These are phyloP conservation scores for Pseudogymnoascus sp. DNA, from an alignment of 2,329 filamentous ascomycete genomes.

Conservation along the genomic window DNA sequence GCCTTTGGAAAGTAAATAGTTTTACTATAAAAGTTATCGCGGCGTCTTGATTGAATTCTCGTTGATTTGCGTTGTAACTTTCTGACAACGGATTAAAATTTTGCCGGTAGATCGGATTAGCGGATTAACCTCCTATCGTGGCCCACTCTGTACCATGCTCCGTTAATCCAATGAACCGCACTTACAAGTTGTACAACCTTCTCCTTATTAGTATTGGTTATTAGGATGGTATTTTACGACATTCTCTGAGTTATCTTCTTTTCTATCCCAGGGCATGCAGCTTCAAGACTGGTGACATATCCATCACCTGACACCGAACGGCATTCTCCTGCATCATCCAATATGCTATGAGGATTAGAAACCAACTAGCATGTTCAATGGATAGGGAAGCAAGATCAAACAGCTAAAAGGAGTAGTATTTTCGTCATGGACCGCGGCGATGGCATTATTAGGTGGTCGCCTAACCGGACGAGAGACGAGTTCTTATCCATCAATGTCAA, in stretches of 20 bases:
- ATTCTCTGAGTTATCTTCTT: background rate
- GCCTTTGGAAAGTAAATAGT: constrained; percentile 8
- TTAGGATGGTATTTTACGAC: background rate
- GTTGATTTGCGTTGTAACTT: constrained; percentile 6
- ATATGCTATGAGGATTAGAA: background rate
- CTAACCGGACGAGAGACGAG: constrained; percentile 48
- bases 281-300: background rate
- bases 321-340: background rate
- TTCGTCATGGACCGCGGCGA: constrained; percentile 27
- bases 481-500: constrained; percentile 60
- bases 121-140: constrained; percentile 3
- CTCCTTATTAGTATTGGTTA: background rate
- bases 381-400: background rate
- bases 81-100: constrained; percentile 9
- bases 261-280: background rate
- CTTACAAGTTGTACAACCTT: background rate
- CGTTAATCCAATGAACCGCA: background rate
- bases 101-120: background rate
- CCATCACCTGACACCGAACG: constrained; percentile 2
- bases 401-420: background rate
- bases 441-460: constrained; percentile 59
- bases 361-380: background rate
- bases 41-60: background rate
- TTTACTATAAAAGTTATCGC: background rate
- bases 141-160: background rate